These are phyloP conservation scores for Cardamine chenopodiifolia DNA, from an alignment of 345 rosid species.

Conservation along the genomic window DNA sequence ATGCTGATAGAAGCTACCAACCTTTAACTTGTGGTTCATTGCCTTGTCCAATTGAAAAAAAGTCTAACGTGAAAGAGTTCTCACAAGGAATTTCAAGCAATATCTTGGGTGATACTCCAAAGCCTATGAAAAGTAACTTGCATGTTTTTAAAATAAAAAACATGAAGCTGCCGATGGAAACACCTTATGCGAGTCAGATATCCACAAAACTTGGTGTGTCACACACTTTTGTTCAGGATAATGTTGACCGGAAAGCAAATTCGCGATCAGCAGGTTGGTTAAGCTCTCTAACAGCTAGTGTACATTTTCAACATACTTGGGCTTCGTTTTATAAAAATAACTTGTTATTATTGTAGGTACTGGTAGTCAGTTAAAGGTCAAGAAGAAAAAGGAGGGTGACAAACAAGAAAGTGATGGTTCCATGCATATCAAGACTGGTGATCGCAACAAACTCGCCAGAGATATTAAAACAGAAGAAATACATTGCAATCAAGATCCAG, in stretches of 20 bases:
- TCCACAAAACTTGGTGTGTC: constrained; percentile 25
- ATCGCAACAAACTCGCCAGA: constrained; percentile 42
- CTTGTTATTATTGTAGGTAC: constrained; percentile 44
- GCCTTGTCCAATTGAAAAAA: constrained; percentile 25
- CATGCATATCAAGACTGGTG: constrained; percentile 51
- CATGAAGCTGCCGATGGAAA: constrained; percentile 15
- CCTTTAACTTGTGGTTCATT: constrained; percentile 28
- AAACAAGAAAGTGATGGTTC: constrained; percentile 40
- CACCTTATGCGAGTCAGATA: constrained; percentile 28
- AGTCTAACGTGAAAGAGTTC: constrained; percentile 13
- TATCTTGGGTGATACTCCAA: constrained; percentile 38
- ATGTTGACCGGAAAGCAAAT: constrained; percentile 27
- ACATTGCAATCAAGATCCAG: constrained; percentile 22
- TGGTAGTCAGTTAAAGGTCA: constrained; percentile 45
- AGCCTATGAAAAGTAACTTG: constrained; percentile 41
- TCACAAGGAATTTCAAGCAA: constrained; percentile 27
- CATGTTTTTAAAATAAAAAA: constrained; percentile 39
- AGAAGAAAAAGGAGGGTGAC: constrained; percentile 52
- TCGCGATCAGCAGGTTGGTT: constrained; percentile 27
- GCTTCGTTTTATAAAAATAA: background rate
- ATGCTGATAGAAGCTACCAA: constrained; percentile 26
- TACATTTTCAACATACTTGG: constrained; percentile 12
- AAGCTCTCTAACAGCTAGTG: constrained; percentile 2
- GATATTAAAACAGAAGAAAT: constrained; percentile 45
- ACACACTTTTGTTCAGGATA: constrained; percentile 6